Conservation (phyloP, 768 basidiomycete species). For the Mycena rosella region DNA sequence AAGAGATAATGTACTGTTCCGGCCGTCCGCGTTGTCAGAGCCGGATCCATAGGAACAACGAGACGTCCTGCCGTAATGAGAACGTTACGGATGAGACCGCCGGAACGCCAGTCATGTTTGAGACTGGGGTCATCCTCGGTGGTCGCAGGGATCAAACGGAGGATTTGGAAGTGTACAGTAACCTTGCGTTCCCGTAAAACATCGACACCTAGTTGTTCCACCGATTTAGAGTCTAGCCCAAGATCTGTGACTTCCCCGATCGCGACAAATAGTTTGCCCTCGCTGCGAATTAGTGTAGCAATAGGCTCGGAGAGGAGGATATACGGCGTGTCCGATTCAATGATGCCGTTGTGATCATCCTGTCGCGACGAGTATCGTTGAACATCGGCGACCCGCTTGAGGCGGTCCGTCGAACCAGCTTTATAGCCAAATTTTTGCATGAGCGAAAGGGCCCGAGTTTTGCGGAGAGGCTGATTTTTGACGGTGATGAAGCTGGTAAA, state of each 20-base stretch:
- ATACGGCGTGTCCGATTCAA: not conserved
- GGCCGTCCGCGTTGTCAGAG: slow-evolving; percentile 20
- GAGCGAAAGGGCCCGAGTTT: not conserved
- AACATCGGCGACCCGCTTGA: slow-evolving; percentile 5
- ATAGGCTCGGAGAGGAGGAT: slow-evolving; percentile 44
- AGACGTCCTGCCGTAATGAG: slow-evolving; percentile 36
- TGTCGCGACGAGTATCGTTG: not conserved
- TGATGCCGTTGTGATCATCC: not conserved
- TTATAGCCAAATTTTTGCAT: slow-evolving; percentile 12
- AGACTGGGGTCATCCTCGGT: slow-evolving; percentile 34
- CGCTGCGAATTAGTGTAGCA: slow-evolving; percentile 39
- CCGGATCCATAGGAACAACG: slow-evolving; percentile 44
- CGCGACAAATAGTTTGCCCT: slow-evolving; percentile 43
- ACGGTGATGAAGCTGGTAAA: slow-evolving; percentile 1
- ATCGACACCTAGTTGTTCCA: slow-evolving; percentile 33
- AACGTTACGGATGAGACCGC: slow-evolving; percentile 1
- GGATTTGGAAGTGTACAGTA: slow-evolving; percentile 40
- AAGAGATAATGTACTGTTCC: slow-evolving; percentile 41
- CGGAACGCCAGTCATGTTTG: slow-evolving; percentile 45
- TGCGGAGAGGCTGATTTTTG: not conserved
- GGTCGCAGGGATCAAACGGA: slow-evolving; percentile 39
- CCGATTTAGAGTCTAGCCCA: slow-evolving; percentile 34
- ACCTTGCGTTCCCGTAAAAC: slow-evolving; percentile 39
- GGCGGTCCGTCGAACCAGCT: not conserved
- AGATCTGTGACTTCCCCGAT: slow-evolving; percentile 45